phyloP scores from a whole-genome alignment of 1,284 basidiomycete genomes.

The Rhodotorula sp. region DNA sequence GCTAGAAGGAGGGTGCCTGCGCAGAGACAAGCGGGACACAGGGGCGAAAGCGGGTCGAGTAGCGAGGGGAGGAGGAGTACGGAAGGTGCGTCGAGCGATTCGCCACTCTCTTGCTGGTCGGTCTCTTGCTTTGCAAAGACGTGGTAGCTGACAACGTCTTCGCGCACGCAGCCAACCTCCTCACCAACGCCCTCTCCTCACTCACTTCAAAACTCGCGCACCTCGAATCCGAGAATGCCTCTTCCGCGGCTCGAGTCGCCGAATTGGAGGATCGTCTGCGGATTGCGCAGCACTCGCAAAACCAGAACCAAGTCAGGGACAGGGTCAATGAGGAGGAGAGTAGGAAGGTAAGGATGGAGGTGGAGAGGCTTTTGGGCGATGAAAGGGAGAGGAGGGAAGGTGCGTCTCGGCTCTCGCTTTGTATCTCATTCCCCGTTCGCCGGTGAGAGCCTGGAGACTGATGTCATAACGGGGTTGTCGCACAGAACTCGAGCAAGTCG shows the following conservation, averaged over 20 bases:
- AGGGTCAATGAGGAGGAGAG: background rate
- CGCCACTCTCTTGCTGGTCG: background rate
- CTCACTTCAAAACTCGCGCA: conserved; percentile 18
- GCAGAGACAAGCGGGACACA: background rate
- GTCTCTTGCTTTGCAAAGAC: background rate
- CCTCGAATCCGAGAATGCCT: conserved; percentile 41
- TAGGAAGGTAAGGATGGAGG: background rate
- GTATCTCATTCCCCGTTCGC: background rate
- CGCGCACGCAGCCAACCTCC: conserved; percentile 12
- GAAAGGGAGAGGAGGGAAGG: conserved; percentile 6
- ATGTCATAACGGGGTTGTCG: background rate
- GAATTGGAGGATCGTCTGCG: conserved; percentile 38
- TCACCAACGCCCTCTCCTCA: conserved; percentile 11
- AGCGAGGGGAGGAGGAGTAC: background rate
- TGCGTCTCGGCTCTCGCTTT: background rate
- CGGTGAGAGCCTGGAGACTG: too few species aligned
- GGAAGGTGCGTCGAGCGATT: conserved; percentile 6
- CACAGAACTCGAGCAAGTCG: conserved; percentile 11
- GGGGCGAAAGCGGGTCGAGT: background rate
- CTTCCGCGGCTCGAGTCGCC: conserved; percentile 32
- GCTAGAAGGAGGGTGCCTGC: background rate
- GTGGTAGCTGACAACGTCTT: background rate
- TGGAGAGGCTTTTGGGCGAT: conserved; percentile 1
- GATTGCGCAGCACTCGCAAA: background rate
- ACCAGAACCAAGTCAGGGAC: background rate